Conservation (phyloP, 768 basidiomycete species). For the Amanita polypyramis region DNA sequence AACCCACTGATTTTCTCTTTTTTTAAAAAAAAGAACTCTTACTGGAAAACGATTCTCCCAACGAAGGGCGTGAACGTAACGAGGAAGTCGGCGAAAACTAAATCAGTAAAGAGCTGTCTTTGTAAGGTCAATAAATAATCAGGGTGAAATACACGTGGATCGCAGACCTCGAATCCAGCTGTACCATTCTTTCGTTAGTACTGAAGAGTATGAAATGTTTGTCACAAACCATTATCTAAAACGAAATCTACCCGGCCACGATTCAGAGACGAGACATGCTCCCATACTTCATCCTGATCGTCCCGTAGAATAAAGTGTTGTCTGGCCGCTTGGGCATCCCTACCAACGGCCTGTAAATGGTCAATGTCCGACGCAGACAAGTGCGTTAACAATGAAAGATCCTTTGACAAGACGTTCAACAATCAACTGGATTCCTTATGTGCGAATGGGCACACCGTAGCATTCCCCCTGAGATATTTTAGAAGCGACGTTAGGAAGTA, state of each 20-base stretch:
- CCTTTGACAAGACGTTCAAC: slow-evolving; percentile 31
- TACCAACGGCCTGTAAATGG: slow-evolving; percentile 71
- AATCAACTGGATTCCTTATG: not conserved
- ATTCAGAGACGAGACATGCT: slow-evolving; percentile 47
- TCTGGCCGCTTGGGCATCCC: slow-evolving; percentile 70
- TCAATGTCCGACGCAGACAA: slow-evolving; percentile 76
- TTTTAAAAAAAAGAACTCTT: slow-evolving; percentile 18
- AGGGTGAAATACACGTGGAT: not conserved
- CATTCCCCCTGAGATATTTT: slow-evolving; percentile 66
- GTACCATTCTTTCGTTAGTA: slow-evolving; percentile 3
- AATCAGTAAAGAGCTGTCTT: slow-evolving; percentile 80
- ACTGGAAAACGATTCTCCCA: slow-evolving; percentile 85
- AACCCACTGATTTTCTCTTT: too few relatives aligned
- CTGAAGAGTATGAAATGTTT: not conserved
- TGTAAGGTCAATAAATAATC: not conserved
- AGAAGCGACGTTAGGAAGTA: not conserved
- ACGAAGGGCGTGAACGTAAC: slow-evolving; percentile 83
- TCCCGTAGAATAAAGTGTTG: slow-evolving; percentile 74
- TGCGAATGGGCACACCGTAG: slow-evolving; percentile 47
- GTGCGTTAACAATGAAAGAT: slow-evolving; percentile 85
- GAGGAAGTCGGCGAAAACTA: slow-evolving; percentile 89
- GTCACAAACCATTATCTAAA: slow-evolving; percentile 71
- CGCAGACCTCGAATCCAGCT: slow-evolving; percentile 85
- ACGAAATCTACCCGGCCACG: slow-evolving; percentile 70
- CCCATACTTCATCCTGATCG: slow-evolving; percentile 71